Percentiles rank a stretch among this genome's conserved stretches.
Evolutionary conservation across 331 rosid species (phyloP).

Genomic region (Acacia concinna): DNA sequence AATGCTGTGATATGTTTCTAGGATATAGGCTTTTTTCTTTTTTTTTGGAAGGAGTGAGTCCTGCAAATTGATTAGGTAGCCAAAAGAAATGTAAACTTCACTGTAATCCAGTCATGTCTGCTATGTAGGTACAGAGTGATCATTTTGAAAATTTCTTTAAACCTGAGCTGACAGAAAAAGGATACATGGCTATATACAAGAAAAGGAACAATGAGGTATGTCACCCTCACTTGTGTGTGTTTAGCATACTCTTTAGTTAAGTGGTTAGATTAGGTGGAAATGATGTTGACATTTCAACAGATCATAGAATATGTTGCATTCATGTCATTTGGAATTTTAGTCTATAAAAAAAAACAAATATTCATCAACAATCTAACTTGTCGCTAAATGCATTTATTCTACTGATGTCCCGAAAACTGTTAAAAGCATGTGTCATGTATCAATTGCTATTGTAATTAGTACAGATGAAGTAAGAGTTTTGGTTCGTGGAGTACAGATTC

Average conservation of each 20-base stretch:
- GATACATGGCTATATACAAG: slow-evolving; percentile 30
- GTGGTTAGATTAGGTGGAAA: neutral
- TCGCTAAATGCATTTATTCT: neutral
- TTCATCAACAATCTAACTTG: neutral
- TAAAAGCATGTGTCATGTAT: neutral
- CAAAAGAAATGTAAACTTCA: neutral
- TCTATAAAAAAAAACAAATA: neutral
- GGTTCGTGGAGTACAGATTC: neutral
- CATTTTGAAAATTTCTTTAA: slow-evolving; percentile 40
- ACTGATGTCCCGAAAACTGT: neutral
- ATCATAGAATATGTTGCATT: neutral
- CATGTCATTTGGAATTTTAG: neutral
- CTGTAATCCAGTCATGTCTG: neutral
- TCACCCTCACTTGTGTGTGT: neutral
- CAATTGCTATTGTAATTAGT: neutral
- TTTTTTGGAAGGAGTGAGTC: neutral
- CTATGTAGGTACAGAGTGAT: slow-evolving; percentile 37
- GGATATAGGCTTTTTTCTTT: neutral
- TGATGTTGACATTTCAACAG: neutral
- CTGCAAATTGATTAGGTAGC: neutral
- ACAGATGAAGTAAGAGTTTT: neutral
- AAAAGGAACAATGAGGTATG: slow-evolving; percentile 11
- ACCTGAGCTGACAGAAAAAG: slow-evolving; percentile 33
- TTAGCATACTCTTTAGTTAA: neutral
- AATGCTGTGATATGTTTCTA: neutral